Conservation (phyloP, 805 yeast genomes). For the Kodamaea kaohsiungensis region DNA sequence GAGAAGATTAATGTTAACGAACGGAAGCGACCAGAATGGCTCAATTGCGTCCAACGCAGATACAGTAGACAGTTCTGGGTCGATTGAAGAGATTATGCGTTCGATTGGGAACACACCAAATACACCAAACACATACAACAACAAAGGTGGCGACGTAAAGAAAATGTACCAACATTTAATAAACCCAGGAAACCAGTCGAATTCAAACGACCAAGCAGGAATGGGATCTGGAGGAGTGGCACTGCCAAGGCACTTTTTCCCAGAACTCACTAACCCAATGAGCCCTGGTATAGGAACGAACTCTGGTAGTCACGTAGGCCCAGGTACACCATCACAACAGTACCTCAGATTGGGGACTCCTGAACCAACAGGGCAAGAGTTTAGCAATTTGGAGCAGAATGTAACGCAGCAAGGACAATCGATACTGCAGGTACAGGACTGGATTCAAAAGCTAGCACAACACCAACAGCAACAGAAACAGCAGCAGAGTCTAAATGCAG, state of each 20-base stretch:
- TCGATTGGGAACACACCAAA: constrained; percentile 23
- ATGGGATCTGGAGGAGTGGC: constrained; percentile 8
- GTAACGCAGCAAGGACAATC: constrained; percentile 51
- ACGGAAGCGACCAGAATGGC: constrained; percentile 5
- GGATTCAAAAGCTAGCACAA: constrained; percentile 43
- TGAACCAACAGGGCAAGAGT: constrained; percentile 9
- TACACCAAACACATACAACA: neutral
- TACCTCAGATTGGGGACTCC: constrained; percentile 11
- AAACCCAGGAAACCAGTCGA: constrained; percentile 20
- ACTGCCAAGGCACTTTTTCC: constrained; percentile 35
- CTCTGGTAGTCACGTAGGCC: constrained; percentile 4
- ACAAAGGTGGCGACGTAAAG: constrained; percentile 18
- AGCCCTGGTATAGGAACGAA: constrained; percentile 8
- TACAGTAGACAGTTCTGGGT: constrained; percentile 3
- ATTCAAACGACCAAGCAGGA: neutral
- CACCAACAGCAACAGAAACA: constrained; percentile 31
- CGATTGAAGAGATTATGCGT: constrained; percentile 32
- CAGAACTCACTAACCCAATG: constrained; percentile 26
- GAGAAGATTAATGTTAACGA: constrained; percentile 10
- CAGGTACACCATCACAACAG: constrained; percentile 10
- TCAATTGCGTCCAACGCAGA: constrained; percentile 8
- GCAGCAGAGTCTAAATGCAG: constrained; percentile 48
- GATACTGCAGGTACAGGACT: constrained; percentile 56
- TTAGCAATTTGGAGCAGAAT: constrained; percentile 47
- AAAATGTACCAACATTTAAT: constrained; percentile 34